phyloP scores from a whole-genome alignment of 345 rosid genomes.

The Brassica rapa region DNA sequence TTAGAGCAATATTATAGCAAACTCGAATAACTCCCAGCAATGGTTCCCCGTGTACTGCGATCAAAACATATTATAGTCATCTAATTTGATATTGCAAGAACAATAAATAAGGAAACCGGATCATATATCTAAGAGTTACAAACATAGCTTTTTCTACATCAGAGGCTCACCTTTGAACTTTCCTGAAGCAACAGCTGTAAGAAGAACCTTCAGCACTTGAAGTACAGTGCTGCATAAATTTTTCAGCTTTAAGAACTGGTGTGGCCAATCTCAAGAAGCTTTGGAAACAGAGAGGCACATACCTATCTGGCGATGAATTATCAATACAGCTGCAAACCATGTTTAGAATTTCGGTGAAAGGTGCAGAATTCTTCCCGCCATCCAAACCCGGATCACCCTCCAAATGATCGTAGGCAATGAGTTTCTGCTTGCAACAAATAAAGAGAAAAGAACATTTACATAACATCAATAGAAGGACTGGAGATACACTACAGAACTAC shows the following conservation, averaged over 20 bases:
- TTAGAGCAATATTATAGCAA: slow-evolving; percentile 94
- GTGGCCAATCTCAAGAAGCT: slow-evolving; percentile 22
- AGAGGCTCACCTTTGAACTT: slow-evolving; percentile 80
- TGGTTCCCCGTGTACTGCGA: slow-evolving; percentile 94
- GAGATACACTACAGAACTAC: slow-evolving; percentile 3
- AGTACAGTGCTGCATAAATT: slow-evolving; percentile 76
- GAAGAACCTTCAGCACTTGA: slow-evolving; percentile 94
- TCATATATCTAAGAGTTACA: slow-evolving; percentile 14
- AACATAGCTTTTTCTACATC: slow-evolving; percentile 21
- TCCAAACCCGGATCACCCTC: slow-evolving; percentile 98
- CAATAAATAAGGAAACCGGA: neutral
- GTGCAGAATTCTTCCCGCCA: slow-evolving; percentile 76
- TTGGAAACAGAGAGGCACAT: slow-evolving; percentile 27
- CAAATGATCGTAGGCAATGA: slow-evolving; percentile 91
- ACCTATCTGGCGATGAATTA: slow-evolving; percentile 97
- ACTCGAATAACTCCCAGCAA: slow-evolving; percentile 94
- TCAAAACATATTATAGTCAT: slow-evolving; percentile 17
- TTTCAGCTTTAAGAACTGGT: slow-evolving; percentile 36
- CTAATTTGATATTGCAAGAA: slow-evolving; percentile 13
- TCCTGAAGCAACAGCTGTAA: slow-evolving; percentile 91
- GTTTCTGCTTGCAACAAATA: slow-evolving; percentile 59
- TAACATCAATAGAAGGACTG: slow-evolving; percentile 14
- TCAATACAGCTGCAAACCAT: slow-evolving; percentile 91
- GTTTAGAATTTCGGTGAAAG: slow-evolving; percentile 85
- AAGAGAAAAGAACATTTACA: slow-evolving; percentile 29